Evolutionary conservation across 2,329 filamentous ascomycete genomes (phyloP).

Genomic region (Epichloe festucae): DNA sequence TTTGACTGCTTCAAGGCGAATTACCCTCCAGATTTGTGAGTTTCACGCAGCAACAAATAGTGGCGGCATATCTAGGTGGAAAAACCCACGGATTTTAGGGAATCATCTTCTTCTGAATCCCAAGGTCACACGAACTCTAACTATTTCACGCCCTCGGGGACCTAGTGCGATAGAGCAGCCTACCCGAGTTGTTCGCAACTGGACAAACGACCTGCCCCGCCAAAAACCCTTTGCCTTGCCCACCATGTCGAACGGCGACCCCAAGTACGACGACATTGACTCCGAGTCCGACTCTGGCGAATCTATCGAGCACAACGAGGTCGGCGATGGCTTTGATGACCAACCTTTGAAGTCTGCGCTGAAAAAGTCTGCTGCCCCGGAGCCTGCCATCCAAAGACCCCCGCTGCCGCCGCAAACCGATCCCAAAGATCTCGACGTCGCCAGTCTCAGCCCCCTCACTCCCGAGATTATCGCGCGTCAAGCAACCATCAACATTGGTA

Average conservation of each 20-base stretch:
- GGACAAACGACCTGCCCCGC: slow-evolving; percentile 16
- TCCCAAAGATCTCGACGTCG: slow-evolving; percentile 75
- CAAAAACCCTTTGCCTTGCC: slow-evolving; percentile 2
- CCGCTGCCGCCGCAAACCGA: slow-evolving; percentile 77
- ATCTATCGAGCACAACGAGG: slow-evolving; percentile 46
- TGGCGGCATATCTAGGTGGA: background rate
- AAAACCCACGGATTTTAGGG: background rate
- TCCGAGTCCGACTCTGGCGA: slow-evolving; percentile 57
- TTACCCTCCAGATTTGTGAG: slow-evolving; percentile 12
- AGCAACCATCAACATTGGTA: slow-evolving; percentile 98
- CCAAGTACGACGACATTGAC: slow-evolving; percentile 59
- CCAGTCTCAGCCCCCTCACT: slow-evolving; percentile 68
- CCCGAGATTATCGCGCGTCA: slow-evolving; percentile 96
- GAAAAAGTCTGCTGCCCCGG: slow-evolving; percentile 54
- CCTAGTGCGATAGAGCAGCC: background rate
- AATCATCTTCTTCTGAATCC: background rate
- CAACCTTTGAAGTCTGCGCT: slow-evolving; percentile 72
- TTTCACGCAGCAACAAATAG: slow-evolving; percentile 6
- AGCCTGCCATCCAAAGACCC: slow-evolving; percentile 40
- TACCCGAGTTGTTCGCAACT: background rate
- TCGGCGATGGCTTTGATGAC: slow-evolving; percentile 44
- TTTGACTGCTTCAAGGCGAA: slow-evolving; percentile 26
- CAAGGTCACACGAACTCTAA: background rate
- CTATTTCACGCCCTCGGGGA: background rate
- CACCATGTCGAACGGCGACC: slow-evolving; percentile 45